phyloP scores from a whole-genome alignment of 2,329 filamentous ascomycete genomes.

The Alternaria sp. region DNA sequence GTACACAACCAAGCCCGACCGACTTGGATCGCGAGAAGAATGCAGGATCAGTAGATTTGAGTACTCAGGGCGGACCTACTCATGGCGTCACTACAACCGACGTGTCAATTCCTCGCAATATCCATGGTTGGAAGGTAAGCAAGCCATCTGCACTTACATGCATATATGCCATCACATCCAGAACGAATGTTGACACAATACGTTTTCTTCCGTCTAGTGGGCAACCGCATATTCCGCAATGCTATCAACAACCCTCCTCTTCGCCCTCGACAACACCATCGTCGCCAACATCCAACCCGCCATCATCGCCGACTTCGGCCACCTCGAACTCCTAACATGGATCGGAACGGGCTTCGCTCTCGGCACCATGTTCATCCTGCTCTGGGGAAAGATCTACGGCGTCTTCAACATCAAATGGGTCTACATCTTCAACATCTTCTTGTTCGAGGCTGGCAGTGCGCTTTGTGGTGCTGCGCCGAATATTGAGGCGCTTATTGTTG shows the following conservation, averaged over 20 bases:
- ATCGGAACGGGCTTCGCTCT: constrained; percentile 39
- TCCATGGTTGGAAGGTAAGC: constrained; percentile 4
- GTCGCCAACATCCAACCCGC: constrained; percentile 39
- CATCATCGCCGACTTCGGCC: constrained; percentile 30
- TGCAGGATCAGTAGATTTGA: neutral
- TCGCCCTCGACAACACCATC: constrained; percentile 34
- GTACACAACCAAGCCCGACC: neutral
- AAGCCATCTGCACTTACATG: accelerated
- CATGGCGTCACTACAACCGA: neutral
- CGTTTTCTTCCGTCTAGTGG: neutral
- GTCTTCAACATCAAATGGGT: constrained; percentile 56
- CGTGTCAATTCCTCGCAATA: neutral
- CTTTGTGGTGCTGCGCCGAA: constrained; percentile 43
- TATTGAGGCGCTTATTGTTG: constrained; percentile 47
- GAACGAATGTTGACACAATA: neutral
- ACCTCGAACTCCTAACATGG: constrained; percentile 35
- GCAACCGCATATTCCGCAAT: neutral
- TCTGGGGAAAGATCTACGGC: constrained; percentile 47
- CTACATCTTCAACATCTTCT: constrained; percentile 19
- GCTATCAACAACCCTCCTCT: constrained; percentile 14
- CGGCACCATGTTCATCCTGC: constrained; percentile 19
- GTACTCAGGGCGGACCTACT: neutral
- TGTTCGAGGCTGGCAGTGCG: constrained; percentile 41
- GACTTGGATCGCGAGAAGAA: neutral
- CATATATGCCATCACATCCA: accelerated